Conservation (phyloP, 2,329 filamentous ascomycete genomes). For the Neofusicoccum umdonicola region DNA sequence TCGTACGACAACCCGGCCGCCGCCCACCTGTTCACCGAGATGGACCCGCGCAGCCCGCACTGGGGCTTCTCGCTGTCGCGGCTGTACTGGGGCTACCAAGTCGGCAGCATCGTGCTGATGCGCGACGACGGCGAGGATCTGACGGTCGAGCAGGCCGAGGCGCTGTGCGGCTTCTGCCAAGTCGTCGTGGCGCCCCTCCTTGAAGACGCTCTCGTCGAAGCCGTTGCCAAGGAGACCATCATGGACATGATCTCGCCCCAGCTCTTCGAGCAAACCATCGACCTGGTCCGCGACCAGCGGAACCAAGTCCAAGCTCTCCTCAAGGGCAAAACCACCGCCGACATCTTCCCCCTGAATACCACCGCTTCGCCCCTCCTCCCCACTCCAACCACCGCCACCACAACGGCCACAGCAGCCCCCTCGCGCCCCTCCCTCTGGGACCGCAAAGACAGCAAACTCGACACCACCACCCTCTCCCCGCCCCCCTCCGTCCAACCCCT, state of each 20-base stretch:
- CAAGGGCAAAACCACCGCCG: neutral
- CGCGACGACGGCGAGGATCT: slow-evolving; percentile 9
- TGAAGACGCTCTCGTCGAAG: neutral
- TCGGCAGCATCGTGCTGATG: slow-evolving; percentile 8
- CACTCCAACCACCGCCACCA: neutral
- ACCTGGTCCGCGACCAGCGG: neutral
- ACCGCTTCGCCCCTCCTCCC: neutral
- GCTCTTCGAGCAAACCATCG: neutral
- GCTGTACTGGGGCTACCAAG: neutral
- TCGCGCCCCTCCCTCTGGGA: neutral
- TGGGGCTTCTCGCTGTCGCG: neutral
- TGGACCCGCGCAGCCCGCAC: neutral
- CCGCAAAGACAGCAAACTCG: neutral
- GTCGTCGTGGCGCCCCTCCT: neutral
- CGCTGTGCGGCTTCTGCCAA: neutral
- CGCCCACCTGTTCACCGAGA: neutral
- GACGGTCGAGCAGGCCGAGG: neutral
- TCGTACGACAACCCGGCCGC: neutral
- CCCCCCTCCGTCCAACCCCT: neutral
- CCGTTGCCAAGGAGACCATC: neutral
- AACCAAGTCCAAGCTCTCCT: neutral
- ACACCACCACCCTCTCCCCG: neutral
- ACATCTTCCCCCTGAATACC: neutral
- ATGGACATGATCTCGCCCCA: neutral
- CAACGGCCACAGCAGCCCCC: neutral